Conservation (phyloP, 2,329 filamentous ascomycete genomes). For the Waltergamsia citrina region DNA sequence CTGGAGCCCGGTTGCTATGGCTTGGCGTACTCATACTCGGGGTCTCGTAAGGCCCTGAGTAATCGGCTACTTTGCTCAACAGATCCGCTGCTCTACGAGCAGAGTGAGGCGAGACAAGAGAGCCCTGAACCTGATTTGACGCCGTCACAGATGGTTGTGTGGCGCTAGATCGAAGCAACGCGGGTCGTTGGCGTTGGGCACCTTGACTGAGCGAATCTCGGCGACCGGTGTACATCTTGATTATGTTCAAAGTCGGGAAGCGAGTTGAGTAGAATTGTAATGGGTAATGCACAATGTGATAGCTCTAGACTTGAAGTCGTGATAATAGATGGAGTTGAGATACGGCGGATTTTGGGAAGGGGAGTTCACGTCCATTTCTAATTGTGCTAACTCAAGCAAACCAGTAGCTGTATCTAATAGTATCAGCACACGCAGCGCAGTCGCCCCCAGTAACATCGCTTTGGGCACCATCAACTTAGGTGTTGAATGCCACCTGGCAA, state of each 20-base stretch:
- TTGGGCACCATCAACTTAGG: neutral
- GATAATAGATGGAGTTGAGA: too few species aligned
- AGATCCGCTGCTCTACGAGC: conserved; percentile 38
- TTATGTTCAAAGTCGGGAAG: too few species aligned
- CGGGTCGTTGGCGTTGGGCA: conserved; percentile 41
- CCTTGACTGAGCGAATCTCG: too few species aligned
- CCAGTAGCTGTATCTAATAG: neutral
- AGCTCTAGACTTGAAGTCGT: too few species aligned
- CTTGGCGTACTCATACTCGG: too few species aligned
- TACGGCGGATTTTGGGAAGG: too few species aligned
- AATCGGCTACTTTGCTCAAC: conserved; percentile 39
- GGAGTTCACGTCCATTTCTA: too few species aligned
- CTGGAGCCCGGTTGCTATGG: neutral
- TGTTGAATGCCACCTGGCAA: conserved; percentile 1
- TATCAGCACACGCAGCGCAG: neutral
- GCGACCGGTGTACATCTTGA: too few species aligned
- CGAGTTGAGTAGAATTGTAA: too few species aligned
- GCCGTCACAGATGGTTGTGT: conserved; percentile 50
- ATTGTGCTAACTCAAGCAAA: neutral
- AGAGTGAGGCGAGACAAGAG: conserved; percentile 22
- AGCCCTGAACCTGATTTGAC: conserved; percentile 36
- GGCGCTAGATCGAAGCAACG: conserved; percentile 42
- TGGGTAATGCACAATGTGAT: too few species aligned
- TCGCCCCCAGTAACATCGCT: neutral
- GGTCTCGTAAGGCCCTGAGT: neutral